Evolutionary conservation across 1,139 yeast genomes (phyloP).

Genomic region (Sugiyamaella japonica): DNA sequence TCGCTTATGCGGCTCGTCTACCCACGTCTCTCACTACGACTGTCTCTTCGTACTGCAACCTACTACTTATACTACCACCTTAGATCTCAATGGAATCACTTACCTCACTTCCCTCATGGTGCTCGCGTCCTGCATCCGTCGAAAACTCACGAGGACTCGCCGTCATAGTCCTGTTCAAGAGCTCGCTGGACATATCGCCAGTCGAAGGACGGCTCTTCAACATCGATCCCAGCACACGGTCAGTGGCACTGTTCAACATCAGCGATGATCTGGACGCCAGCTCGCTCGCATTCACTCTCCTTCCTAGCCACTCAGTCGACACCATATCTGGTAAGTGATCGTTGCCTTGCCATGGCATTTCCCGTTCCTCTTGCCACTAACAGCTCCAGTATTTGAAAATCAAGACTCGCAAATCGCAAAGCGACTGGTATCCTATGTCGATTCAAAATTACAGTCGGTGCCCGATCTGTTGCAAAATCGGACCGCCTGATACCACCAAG

Average conservation of each 20-base stretch:
- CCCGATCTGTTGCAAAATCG: background rate
- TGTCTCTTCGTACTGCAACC: no score
- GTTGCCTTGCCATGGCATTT: background rate
- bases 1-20: background rate
- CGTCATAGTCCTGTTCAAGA: constrained; percentile 7
- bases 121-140: background rate
- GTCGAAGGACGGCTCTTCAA: constrained; percentile 27
- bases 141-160: constrained; percentile 10
- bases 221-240: constrained; percentile 28
- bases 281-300: constrained; percentile 7
- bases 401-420: constrained; percentile 7
- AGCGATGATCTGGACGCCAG: background rate
- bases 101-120: constrained; percentile 1
- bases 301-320: constrained; percentile 3
- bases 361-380: background rate
- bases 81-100: background rate
- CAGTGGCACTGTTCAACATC: constrained; percentile 21
- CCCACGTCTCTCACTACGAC: background rate
- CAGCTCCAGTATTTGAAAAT: constrained; percentile 10
- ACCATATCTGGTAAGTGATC: constrained; percentile 16
- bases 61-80: no score
- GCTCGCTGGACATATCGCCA: constrained; percentile 18
- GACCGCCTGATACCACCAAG: background rate
- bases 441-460: constrained; percentile 7
- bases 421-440: background rate